Evolutionary conservation across 2,329 filamentous ascomycete genomes (phyloP), one percentile per base, ranked within the genome.

Genomic region (Aspergillus pseudonomiae): DNA sequence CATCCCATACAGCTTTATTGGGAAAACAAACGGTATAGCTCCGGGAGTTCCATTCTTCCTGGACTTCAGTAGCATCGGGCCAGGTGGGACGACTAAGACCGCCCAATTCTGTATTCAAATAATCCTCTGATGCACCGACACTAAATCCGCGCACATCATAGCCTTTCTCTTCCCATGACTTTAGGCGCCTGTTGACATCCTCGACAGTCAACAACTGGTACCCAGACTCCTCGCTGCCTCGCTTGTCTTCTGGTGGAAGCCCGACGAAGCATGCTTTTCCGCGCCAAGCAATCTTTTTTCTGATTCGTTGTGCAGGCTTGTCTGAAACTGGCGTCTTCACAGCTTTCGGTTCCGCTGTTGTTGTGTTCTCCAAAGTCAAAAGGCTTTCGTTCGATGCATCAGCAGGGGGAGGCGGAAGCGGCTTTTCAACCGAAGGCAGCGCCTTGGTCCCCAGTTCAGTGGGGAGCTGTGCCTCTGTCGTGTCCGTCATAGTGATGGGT

Each of bases 211-310:
- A 66, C 28, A 82, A 73, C 36, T 71, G 74, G 56, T 76, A 71
- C 21, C 75, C 73, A 16, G 71, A 69, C 64, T 77, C 75, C 32
- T 74, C 73, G 50, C 84, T 82, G 24, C 90, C 90, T 67, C 89
- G 85, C 59, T 87, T 84, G 59, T 91, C 89, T 65, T 91, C 88
- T 53, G 85, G 80, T 6, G 91, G 91, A 24, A 94, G 79, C 30
- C 89, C 81, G 50, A 94, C 88, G 70, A 91, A 78, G 59, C 92
- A 92, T 63, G 87, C 88, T 79, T 92, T 93, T 62, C 89, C 89
- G 71, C 85, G 90, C 90, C 91, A 93, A 53, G 85, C 84, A 2
- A 94, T 82, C 78, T 89, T 92, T 75, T 91, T 93, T 79, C 86
- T 91, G n/a, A 73, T 72, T 60, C 78, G 67, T 53, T 67, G 73